Percentiles rank a stretch among this genome's conserved stretches.
phyloP scores from a whole-genome alignment of 306 rosid species.

The Rosa multiflora region DNA sequence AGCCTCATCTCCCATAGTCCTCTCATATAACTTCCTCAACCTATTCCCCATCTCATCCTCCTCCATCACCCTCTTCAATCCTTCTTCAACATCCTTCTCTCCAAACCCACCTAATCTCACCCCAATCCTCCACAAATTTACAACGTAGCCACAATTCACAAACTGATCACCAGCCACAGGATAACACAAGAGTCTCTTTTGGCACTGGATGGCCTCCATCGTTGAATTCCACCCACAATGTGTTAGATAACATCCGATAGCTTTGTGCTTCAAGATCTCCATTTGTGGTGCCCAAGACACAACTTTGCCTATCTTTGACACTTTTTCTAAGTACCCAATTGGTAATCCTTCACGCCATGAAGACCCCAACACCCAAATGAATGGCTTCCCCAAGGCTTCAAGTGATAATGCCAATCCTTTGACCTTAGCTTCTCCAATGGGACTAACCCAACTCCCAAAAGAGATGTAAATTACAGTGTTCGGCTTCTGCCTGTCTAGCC shows the following conservation, averaged over 20 bases:
- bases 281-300: conserved; percentile 91
- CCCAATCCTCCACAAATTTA: conserved; percentile 70
- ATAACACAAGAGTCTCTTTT: conserved; percentile 60
- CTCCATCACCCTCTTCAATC: conserved; percentile 49
- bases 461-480: conserved; percentile 68
- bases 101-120: conserved; percentile 54
- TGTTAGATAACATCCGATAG: conserved; percentile 69
- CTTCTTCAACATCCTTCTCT: conserved; percentile 57
- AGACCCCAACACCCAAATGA: conserved; percentile 69
- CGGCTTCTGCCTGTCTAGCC: conserved; percentile 50
- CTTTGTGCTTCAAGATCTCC: conserved; percentile 50
- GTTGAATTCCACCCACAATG: conserved; percentile 99
- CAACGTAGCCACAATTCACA: conserved; percentile 62
- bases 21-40: conserved; percentile 37
- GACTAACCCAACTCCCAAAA: conserved; percentile 90
- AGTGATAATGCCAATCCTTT: conserved; percentile 59
- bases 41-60: conserved; percentile 51
- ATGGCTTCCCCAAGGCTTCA: conserved; percentile 52
- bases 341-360: conserved; percentile 68
- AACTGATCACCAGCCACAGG: conserved; percentile 91
- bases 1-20: conserved; percentile 43
- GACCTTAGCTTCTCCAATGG: conserved; percentile 61
- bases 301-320: conserved; percentile 40
- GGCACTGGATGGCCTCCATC: conserved; percentile 69
- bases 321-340: conserved; percentile 42